A percentile compares a stretch with the other conserved stretches of the same genome.
These are phyloP conservation scores for Aspergillus floridensis DNA, from an alignment of 2,329 filamentous ascomycete genomes.

Conservation along the genomic window DNA sequence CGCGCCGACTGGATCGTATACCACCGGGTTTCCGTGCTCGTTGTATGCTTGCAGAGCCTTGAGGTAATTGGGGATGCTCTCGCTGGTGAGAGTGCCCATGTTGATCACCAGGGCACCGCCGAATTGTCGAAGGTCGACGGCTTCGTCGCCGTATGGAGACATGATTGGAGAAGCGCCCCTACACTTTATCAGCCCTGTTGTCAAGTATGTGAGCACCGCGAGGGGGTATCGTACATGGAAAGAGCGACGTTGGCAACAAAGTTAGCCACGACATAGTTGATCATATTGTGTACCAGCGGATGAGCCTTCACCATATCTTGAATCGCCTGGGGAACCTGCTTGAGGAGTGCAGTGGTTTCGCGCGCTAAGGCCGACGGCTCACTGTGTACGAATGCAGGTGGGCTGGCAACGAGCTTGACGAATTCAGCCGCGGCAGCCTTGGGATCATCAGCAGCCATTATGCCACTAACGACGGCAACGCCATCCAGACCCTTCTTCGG, in stretches of 20 bases:
- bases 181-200: constrained; percentile 15
- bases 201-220: background rate
- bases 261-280: constrained; percentile 92
- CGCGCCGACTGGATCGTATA: constrained; percentile 88
- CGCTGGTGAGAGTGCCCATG: constrained; percentile 86
- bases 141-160: constrained; percentile 83
- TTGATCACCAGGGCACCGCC: constrained; percentile 83
- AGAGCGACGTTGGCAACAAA: constrained; percentile 89
- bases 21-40: constrained; percentile 66
- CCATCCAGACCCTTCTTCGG: constrained; percentile 67
- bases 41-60: constrained; percentile 82
- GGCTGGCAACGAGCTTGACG: constrained; percentile 51
- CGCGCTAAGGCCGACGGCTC: constrained; percentile 26
- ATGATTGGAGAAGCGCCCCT: constrained; percentile 87
- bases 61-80: constrained; percentile 68
- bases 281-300: constrained; percentile 94
- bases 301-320: constrained; percentile 59
- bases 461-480: constrained; percentile 84
- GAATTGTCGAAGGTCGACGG: constrained; percentile 71
- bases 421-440: constrained; percentile 62
- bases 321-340: constrained; percentile 52
- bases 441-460: constrained; percentile 71
- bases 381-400: constrained; percentile 35
- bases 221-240: constrained; percentile 51
- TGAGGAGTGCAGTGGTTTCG: constrained; percentile 30